Base-by-base conservation (phyloP, 345 rosid species). In the Leavenworthia alabamica region DNA sequence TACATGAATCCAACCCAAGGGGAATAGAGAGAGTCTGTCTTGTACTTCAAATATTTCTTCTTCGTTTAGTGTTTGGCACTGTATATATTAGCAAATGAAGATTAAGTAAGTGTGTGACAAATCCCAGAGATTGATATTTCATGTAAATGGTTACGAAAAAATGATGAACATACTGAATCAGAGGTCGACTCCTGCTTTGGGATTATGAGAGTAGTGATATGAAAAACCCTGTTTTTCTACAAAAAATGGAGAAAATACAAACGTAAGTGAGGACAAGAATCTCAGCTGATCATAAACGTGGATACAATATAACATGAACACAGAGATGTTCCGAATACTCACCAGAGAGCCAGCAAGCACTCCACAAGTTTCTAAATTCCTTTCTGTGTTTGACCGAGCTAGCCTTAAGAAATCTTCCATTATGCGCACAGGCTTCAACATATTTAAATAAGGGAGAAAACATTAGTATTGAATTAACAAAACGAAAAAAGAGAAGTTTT, bases 141-240 rank as follows among this genome's bases (percentile, higher is more conserved):
- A 42, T 40, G 40, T 10, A 26, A 13, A 49, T 4, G 23, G 29
- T 5, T 13, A 17, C 13, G 50, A 16, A 1, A 1, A 50, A 52
- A 14, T 6, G 56, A 51, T 29, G 23, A 60, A 41, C 73, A 27
- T 87, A 89, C 99, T 71, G 87, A 81, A 87, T 93, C 99, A 41
- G 97, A 87, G 53, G 99, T 93, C 28, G 97, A 83, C 75, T 93
- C 97, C 75, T 93, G 99, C 89, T 93, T 93, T 41, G 97, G 99
- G 63, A 93, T 73, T 61, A 89, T 89, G 68, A 93, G 99, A 3
- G 86, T 84, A 16, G 94, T 93, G 64, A 93, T 85, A 51, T 93
- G 90, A 76, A 93, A 93, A 45, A 86, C 91, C 80, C 84, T 87
- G 78, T 93, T 87, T 87, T 86, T 89, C 99, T 93, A 46, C 77